A percentile compares a stretch with the other conserved stretches of the same genome.
Conservation (phyloP, 2,329 filamentous ascomycete species). For the Fusarium sarcochroum region DNA sequence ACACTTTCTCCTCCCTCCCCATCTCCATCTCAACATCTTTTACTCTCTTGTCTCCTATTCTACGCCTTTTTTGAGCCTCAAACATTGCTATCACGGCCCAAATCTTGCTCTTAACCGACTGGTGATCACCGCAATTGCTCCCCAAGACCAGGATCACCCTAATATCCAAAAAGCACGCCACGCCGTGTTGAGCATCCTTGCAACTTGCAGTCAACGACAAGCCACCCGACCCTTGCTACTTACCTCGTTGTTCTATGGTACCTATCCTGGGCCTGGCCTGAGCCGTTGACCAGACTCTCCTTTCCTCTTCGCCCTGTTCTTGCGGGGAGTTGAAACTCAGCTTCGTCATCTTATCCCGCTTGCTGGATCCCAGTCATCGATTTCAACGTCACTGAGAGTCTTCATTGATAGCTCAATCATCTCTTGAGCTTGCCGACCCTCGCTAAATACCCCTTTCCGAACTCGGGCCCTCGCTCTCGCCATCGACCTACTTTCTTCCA, state of each 20-base stretch:
- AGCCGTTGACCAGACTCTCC: conserved; percentile 46
- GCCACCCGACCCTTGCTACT: conserved; percentile 44
- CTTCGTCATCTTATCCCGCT: conserved; percentile 46
- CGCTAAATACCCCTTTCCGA: conserved; percentile 26
- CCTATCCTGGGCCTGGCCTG: conserved; percentile 33
- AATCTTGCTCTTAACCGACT: background rate
- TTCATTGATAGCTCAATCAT: conserved; percentile 15
- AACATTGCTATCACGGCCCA: background rate
- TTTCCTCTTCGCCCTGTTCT: conserved; percentile 46
- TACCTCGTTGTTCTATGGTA: conserved; percentile 19
- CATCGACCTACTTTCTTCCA: conserved; percentile 22
- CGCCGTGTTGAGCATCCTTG: conserved; percentile 45
- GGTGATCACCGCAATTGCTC: conserved; percentile 31
- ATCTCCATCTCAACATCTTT: conserved; percentile 10
- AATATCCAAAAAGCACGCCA: conserved; percentile 46
- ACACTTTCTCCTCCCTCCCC: conserved; percentile 19
- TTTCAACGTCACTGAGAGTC: conserved; percentile 20
- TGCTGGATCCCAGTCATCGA: conserved; percentile 35
- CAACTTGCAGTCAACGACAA: conserved; percentile 42
- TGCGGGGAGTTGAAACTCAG: conserved; percentile 48
- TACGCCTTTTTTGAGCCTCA: background rate
- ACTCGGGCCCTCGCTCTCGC: conserved; percentile 24
- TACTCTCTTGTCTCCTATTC: conserved; percentile 8
- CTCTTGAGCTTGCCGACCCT: conserved; percentile 21
- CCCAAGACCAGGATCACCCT: conserved; percentile 29